These are phyloP conservation scores for Lineolata rhizophorae DNA, from an alignment of 495 filamentous ascomycete genomes.

Conservation along the genomic window DNA sequence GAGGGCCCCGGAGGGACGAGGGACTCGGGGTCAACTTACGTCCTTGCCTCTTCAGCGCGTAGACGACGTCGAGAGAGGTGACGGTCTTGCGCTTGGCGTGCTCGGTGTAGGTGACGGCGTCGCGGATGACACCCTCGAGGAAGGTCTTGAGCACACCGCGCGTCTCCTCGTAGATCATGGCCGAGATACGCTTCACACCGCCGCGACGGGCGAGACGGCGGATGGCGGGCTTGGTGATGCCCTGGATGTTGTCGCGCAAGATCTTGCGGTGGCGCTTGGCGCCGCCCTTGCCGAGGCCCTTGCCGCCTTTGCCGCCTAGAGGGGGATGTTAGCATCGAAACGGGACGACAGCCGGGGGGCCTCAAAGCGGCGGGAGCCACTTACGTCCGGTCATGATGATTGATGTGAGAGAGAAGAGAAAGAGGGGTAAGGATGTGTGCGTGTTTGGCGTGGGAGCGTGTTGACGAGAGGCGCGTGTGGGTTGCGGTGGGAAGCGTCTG, in stretches of 20 bases:
- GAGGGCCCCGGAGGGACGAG: neutral
- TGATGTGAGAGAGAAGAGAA: slow-evolving; percentile 16
- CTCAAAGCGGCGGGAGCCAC: slow-evolving; percentile 20
- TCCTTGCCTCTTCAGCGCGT: slow-evolving; percentile 93
- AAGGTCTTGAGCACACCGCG: slow-evolving; percentile 99
- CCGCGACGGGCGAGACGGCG: slow-evolving; percentile 71
- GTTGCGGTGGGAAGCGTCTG: too few relatives aligned
- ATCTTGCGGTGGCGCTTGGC: slow-evolving; percentile 42
- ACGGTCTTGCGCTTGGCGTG: slow-evolving; percentile 98
- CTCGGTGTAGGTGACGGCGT: slow-evolving; percentile 63
- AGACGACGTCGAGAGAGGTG: slow-evolving; percentile 90
- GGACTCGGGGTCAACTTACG: slow-evolving; percentile 36
- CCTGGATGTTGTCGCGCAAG: slow-evolving; percentile 41
- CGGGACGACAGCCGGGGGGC: neutral
- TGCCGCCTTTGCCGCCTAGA: slow-evolving; percentile 26
- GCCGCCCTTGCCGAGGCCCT: slow-evolving; percentile 30
- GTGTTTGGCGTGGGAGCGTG: too few relatives aligned
- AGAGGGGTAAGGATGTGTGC: too few relatives aligned
- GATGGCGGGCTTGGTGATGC: slow-evolving; percentile 99
- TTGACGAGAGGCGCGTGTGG: too few relatives aligned
- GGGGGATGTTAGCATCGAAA: neutral
- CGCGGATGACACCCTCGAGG: slow-evolving; percentile 94
- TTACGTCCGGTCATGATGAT: slow-evolving; percentile 83
- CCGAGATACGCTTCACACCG: slow-evolving; percentile 84
- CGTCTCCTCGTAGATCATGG: slow-evolving; percentile 99